Evolutionary conservation across 2,329 filamentous ascomycete species (phyloP).

Genomic region (Penicillium sp.): DNA sequence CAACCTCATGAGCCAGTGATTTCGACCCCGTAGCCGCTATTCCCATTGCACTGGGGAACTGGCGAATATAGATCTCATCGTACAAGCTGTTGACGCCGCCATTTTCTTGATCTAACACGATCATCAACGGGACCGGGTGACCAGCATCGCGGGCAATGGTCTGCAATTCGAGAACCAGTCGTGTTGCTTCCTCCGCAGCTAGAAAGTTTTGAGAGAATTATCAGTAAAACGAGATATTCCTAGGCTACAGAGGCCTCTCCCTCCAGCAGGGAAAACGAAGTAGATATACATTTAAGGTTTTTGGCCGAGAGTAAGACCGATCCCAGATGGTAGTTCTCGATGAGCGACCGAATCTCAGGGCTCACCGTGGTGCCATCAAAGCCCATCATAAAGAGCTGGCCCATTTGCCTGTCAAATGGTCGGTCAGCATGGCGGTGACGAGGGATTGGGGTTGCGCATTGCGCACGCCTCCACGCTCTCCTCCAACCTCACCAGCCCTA

Average conservation of each 20-base stretch:
- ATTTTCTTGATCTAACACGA: constrained; percentile 96
- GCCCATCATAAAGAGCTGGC: constrained; percentile 69
- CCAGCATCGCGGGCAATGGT: constrained; percentile 88
- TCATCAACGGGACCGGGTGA: constrained; percentile 84
- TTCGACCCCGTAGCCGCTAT: constrained; percentile 88
- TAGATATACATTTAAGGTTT: constrained; percentile 63
- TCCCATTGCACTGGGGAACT: constrained; percentile 97
- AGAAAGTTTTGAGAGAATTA: too few species aligned
- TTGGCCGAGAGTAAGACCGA: constrained; percentile 73
- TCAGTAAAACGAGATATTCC: too few species aligned
- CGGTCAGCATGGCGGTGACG: constrained; percentile 40
- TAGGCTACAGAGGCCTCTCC: too few species aligned
- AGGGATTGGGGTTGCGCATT: not conserved
- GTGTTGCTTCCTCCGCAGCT: constrained; percentile 91
- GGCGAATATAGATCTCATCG: constrained; percentile 92
- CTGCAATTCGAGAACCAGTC: constrained; percentile 87
- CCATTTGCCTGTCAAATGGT: constrained; percentile 61
- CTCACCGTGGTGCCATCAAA: constrained; percentile 68
- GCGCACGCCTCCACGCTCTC: not conserved
- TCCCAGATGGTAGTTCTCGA: constrained; percentile 76
- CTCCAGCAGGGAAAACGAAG: not conserved
- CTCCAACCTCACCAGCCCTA: not conserved
- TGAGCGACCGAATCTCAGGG: constrained; percentile 65
- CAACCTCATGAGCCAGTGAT: constrained; percentile 84
- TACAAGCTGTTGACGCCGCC: constrained; percentile 96